phyloP scores from a whole-genome alignment of 2,329 filamentous ascomycete species.

The Botrytis squamosa region DNA sequence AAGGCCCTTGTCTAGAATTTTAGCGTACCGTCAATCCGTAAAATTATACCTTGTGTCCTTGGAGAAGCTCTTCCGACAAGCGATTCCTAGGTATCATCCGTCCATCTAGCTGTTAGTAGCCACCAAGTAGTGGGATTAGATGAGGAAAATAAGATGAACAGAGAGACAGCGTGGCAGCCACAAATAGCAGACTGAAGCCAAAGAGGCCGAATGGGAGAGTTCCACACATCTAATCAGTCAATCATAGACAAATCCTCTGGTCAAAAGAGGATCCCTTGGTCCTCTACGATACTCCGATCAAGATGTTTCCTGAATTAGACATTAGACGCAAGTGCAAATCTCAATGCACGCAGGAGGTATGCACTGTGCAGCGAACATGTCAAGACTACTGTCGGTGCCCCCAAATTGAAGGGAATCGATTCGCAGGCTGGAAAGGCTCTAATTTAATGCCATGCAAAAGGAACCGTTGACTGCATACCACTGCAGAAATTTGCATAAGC shows the following conservation, averaged over 20 bases:
- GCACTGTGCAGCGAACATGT: conserved; percentile 8
- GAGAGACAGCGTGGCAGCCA: conserved; percentile 9
- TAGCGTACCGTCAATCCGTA: conserved; percentile 7
- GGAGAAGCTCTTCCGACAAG: conserved; percentile 5
- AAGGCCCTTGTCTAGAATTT: conserved; percentile 10
- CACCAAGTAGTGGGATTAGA: background rate
- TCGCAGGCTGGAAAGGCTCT: background rate
- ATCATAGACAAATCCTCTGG: conserved; percentile 4
- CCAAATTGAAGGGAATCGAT: conserved; percentile 4
- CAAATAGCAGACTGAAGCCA: background rate
- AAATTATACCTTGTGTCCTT: conserved; percentile 9
- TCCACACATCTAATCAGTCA: conserved; percentile 13
- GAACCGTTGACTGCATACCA: conserved; percentile 7
- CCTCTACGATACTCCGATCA: background rate
- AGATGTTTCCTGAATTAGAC: conserved; percentile 20
- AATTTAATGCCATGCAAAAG: conserved; percentile 14
- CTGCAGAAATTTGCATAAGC: conserved; percentile 11
- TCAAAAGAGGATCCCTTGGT: conserved; percentile 15
- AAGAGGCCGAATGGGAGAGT: conserved; percentile 6
- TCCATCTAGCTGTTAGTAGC: background rate
- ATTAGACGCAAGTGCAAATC: background rate
- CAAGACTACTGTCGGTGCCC: conserved; percentile 17
- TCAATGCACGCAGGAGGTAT: conserved; percentile 8
- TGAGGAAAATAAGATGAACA: conserved; percentile 13
- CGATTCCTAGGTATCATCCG: conserved; percentile 8